These are phyloP conservation scores for Cyberlindnera xishuangbannaensis DNA, from an alignment of 805 yeast genomes.

Conservation along the genomic window DNA sequence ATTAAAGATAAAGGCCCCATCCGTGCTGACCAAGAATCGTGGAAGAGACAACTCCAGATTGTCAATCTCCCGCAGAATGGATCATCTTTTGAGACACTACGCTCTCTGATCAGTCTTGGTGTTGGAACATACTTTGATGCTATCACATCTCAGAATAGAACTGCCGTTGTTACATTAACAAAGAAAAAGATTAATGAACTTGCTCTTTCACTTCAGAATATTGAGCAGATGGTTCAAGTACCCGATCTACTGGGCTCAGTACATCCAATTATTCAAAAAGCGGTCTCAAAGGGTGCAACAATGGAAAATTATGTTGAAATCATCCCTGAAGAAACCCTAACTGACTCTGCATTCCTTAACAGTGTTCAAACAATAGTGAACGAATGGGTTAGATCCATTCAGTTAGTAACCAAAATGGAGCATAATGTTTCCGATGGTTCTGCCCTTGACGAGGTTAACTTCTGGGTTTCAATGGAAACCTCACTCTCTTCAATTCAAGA, in stretches of 20 bases:
- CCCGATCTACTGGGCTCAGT: slow-evolving; percentile 54
- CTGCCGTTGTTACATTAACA: slow-evolving; percentile 38
- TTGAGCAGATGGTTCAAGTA: slow-evolving; percentile 60
- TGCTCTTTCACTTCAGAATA: slow-evolving; percentile 56
- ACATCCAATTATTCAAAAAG: slow-evolving; percentile 45
- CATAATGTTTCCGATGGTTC: slow-evolving; percentile 52
- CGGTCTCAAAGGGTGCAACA: slow-evolving; percentile 31
- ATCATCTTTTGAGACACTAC: slow-evolving; percentile 44
- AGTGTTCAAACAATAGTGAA: slow-evolving; percentile 64
- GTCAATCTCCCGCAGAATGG: slow-evolving; percentile 29
- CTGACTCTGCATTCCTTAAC: slow-evolving; percentile 57
- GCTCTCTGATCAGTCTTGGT: slow-evolving; percentile 55
- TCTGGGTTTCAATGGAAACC: slow-evolving; percentile 70
- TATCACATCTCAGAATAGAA: slow-evolving; percentile 24
- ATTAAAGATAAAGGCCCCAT: slow-evolving; percentile 38
- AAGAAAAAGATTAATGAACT: slow-evolving; percentile 65
- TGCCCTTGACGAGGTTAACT: slow-evolving; percentile 60
- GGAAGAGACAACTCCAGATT: slow-evolving; percentile 31
- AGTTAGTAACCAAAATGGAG: slow-evolving; percentile 45
- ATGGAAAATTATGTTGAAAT: slow-evolving; percentile 20
- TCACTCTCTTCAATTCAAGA: slow-evolving; percentile 49
- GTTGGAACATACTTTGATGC: slow-evolving; percentile 66
- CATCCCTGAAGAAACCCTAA: slow-evolving; percentile 32
- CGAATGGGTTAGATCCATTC: slow-evolving; percentile 65
- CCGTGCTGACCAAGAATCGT: slow-evolving; percentile 7